phyloP scores from a whole-genome alignment of 2,329 filamentous ascomycete species.

The Cladophialophora yegresii region DNA sequence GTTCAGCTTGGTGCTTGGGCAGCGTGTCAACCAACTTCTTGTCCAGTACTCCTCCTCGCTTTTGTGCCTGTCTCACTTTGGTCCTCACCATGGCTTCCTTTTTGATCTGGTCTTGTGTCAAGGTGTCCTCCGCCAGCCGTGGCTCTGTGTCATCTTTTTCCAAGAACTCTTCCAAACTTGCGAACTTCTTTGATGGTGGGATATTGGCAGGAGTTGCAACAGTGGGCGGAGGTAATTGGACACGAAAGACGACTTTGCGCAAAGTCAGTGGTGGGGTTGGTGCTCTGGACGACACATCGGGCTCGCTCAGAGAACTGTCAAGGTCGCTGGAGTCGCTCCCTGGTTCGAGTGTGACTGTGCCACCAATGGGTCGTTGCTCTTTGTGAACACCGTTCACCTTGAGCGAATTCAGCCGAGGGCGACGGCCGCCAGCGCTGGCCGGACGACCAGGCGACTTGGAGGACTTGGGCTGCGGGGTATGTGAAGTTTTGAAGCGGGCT shows the following conservation, averaged over 20 bases:
- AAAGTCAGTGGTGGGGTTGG: slow-evolving; percentile 29
- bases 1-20: slow-evolving; percentile 72
- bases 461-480: neutral
- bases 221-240: slow-evolving; percentile 54
- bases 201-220: slow-evolving; percentile 57
- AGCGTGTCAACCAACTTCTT: slow-evolving; percentile 47
- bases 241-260: slow-evolving; percentile 50
- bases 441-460: slow-evolving; percentile 18
- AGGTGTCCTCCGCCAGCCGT: slow-evolving; percentile 47
- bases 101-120: slow-evolving; percentile 62
- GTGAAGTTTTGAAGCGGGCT: slow-evolving; percentile 15
- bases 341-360: slow-evolving; percentile 15
- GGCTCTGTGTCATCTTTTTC: slow-evolving; percentile 51
- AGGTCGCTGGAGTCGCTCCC: slow-evolving; percentile 20
- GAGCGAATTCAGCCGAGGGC: slow-evolving; percentile 5
- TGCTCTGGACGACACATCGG: slow-evolving; percentile 4
- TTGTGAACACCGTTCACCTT: slow-evolving; percentile 18
- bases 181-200: slow-evolving; percentile 48
- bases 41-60: slow-evolving; percentile 73
- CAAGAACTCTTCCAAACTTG: slow-evolving; percentile 67
- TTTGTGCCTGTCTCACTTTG: slow-evolving; percentile 70
- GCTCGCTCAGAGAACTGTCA: slow-evolving; percentile 8
- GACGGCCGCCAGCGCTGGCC: neutral
- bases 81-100: slow-evolving; percentile 70
- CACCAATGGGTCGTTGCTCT: slow-evolving; percentile 12